Percentiles rank a stretch among this genome's conserved stretches.
phyloP scores from a whole-genome alignment of 306 rosid species.

The Astragalus glycyphyllos region DNA sequence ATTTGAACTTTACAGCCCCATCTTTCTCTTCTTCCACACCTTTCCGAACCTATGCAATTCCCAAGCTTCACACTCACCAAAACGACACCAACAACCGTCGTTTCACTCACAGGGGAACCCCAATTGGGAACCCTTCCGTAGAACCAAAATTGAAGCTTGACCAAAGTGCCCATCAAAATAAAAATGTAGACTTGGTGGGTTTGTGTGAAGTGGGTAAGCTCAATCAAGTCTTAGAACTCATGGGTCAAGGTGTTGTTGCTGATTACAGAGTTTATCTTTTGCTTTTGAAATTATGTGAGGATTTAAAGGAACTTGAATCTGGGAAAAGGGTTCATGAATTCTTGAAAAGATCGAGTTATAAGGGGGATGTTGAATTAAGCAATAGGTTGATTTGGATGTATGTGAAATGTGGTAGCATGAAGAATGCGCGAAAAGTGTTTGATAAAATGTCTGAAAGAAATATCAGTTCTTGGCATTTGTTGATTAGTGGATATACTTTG shows the following conservation, averaged over 20 bases:
- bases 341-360: slow-evolving; percentile 53
- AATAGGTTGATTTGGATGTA: slow-evolving; percentile 63
- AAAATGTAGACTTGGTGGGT: slow-evolving; percentile 53
- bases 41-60: slow-evolving; percentile 44
- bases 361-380: slow-evolving; percentile 59
- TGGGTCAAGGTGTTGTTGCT: slow-evolving; percentile 69
- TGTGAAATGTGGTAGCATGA: slow-evolving; percentile 61
- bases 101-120: slow-evolving; percentile 39
- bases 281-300: slow-evolving; percentile 61
- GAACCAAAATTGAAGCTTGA: slow-evolving; percentile 44
- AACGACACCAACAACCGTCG: slow-evolving; percentile 34
- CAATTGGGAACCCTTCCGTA: slow-evolving; percentile 38
- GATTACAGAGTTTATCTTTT: slow-evolving; percentile 59
- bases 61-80: slow-evolving; percentile 50
- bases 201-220: slow-evolving; percentile 72
- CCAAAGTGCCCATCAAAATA: slow-evolving; percentile 40
- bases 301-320: slow-evolving; percentile 50
- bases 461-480: slow-evolving; percentile 61
- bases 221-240: slow-evolving; percentile 59
- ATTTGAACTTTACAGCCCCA: slow-evolving; percentile 38
- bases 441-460: slow-evolving; percentile 70
- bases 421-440: slow-evolving; percentile 74
- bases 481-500: slow-evolving; percentile 65
- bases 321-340: slow-evolving; percentile 64
- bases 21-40: slow-evolving; percentile 46